Base-by-base conservation (phyloP, 164 flowering plant species). In the Vitis vinifera region DNA sequence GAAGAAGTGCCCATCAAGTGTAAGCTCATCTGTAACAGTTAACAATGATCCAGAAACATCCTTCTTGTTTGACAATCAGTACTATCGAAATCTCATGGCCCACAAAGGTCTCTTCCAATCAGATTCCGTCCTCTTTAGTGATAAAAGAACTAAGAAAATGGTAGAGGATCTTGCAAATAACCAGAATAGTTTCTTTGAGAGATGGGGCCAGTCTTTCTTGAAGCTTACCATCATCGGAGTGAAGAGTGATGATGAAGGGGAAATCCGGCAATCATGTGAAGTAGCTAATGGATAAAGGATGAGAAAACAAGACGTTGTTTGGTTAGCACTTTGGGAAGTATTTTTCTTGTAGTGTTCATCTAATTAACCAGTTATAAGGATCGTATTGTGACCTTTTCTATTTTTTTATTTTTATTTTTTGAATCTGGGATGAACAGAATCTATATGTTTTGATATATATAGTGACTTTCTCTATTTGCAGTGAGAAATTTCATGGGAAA, bases 21-120 rank as follows among this genome's bases (percentile, higher is more conserved):
- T 88, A 51, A 81, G 68, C 55, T 27, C 80, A 3, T 68, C 84
- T 4, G 19, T 68, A 44, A 84, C 86, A 0, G 87, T 90, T 3
- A 69, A 71, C 53, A 90, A 83, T 48, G 97, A 90, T 67, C 91
- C 93, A 1, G 71, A 71, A 55, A 89, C 93, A 13, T 71, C 92
- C 2, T 37, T 68, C 16, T 15, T 71, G 10, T 90, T 92, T 7
- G 97, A 92, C 69, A 92, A 89, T 63, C 86, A 85, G 55, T 92
- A 89, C 59, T 92, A 83, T 81, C 69, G 67, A 62, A 85, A 89
- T 30, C 77, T 90, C 3, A 12, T 81, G 51, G 78, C 76, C 2
- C 83, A 78, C 61, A 88, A 74, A 75, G 93, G 95, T 29, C 85
- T 92, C 10, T 88, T 90, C 29, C 90, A 88, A 29, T 85, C 95